Evolutionary conservation across 2,329 filamentous ascomycete species (phyloP), one percentile per base, ranked within the genome.

Genomic region (Botrytis fragariae): DNA sequence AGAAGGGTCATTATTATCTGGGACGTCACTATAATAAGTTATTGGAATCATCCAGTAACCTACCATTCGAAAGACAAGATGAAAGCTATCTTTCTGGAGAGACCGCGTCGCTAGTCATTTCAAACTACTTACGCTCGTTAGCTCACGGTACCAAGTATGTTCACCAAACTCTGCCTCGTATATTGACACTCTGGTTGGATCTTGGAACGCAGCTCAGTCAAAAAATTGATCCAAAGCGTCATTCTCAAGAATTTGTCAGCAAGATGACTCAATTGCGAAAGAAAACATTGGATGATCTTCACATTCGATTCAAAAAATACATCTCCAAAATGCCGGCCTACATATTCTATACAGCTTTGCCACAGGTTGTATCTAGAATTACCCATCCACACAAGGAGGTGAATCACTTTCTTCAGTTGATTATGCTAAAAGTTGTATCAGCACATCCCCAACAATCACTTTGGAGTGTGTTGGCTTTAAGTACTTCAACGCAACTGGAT

Each of bases 1-100:
- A 99, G 81, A 98, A 98, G 82, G 95, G 94, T 0, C 95, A 98
- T 81, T 99, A 98, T 81, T 97, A 98, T 81, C 88, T 99, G 16
- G 96, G 96, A 8, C 94, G 95, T 64, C 94, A 98, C 82, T 99
- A 99, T 86, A 97, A 97, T 81, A 99, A 98, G 82, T 88, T 98
- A 6, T 85, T 98, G 4, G 95, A 98, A 79, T 93, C 94, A 0
- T 94, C 98, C 81, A 95, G 94, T 82, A 85, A 88, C 2, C 88
- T 97, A 70, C 90, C 92, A 54, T 85, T 89, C 29, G 89, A 91
- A 42, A 94, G 95, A 76, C 94, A 97, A 82, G 91, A 88, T 60
- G 91, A 94, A 71, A 86, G 88, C 74, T 94, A 90, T 78, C 83
- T 96, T 72, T 93, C 89, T 18, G 97, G 96, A 57, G 95, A 98